Evolutionary conservation across 31 red algal species (phyloP), one percentile per base, ranked within the genome.

Genomic region (Odonthalia washingtoniensis): DNA sequence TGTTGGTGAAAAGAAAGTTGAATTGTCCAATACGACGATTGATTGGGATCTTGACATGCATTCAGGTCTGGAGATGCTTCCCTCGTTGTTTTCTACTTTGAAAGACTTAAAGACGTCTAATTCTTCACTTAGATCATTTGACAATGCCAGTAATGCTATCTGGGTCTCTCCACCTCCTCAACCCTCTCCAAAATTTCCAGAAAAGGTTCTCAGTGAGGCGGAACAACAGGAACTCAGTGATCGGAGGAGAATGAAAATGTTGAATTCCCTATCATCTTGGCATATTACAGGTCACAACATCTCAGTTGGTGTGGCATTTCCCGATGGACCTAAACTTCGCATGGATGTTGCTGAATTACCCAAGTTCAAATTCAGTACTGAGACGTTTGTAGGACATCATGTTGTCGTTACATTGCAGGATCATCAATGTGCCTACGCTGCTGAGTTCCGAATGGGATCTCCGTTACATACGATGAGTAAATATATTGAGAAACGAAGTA

Each of bases 11-110:
- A 87, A 87, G 35, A 74, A 78, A 32, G 36, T 94, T 14, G 72
- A 17, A 30, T 57, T 94, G 9, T 64, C 42, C n/a, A 79, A 74
- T 68, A 32, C 79, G 9, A 46, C 57, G 5, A 78, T 94, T 26
- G 63, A 88, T 70, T 94, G 91, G 91, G 91, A 94, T 52, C 72
- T 88, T 44, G 91, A 94, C 45, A 62, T 82, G 16, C 91, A 94
- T 49, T 76, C 91, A 21, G 91, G 78, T 36, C 41, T 94, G 2
- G 78, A 82, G 42, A 77, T 52, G 35, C n/a, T 94, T 3, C 91
- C 91, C 26, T 84, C 21, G 5, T 62, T 84, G 60, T 85, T 91
- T 78, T 41, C 53, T 2, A 44, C 78, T n/a, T 75, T 90, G 37
- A 90, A 76, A 39, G 44, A 68, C n/a, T 70, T 90, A 9, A 73